phyloP scores from a whole-genome alignment of 371 early-diverging fungal species.

The Mortierella sp. region DNA sequence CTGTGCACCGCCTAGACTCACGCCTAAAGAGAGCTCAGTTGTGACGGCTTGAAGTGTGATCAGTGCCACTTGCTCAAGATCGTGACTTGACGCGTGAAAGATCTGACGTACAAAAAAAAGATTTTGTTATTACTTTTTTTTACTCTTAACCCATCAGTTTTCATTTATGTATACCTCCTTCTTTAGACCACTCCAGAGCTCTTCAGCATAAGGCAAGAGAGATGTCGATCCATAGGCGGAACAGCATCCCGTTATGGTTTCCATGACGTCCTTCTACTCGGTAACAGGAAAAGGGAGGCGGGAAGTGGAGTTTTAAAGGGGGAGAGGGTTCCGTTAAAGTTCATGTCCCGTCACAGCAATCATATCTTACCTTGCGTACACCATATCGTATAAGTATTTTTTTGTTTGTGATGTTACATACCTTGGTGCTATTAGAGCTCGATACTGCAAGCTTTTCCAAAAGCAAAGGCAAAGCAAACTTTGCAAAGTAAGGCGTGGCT shows the following conservation, averaged over 20 bases:
- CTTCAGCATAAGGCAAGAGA: background rate
- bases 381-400: background rate
- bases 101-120: background rate
- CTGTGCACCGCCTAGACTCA: background rate
- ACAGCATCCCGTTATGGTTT: background rate
- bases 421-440: background rate
- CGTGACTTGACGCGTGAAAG: background rate
- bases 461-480: slow-evolving; percentile 1
- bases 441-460: background rate
- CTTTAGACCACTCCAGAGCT: background rate
- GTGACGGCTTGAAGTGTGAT: background rate
- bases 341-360: too few species aligned
- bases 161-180: background rate
- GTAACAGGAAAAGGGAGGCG: background rate
- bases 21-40: background rate
- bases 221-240: background rate
- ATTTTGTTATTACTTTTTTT: too few species aligned
- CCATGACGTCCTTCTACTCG: background rate
- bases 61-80: background rate
- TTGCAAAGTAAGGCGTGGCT: slow-evolving; percentile 1
- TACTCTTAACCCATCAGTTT: too few species aligned
- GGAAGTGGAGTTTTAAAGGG: background rate
- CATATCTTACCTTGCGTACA: background rate
- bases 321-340: background rate
- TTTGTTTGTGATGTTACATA: background rate